Evolutionary conservation across 2,329 filamentous ascomycete genomes (phyloP).

Genomic region (Fusarium guadeloupense): DNA sequence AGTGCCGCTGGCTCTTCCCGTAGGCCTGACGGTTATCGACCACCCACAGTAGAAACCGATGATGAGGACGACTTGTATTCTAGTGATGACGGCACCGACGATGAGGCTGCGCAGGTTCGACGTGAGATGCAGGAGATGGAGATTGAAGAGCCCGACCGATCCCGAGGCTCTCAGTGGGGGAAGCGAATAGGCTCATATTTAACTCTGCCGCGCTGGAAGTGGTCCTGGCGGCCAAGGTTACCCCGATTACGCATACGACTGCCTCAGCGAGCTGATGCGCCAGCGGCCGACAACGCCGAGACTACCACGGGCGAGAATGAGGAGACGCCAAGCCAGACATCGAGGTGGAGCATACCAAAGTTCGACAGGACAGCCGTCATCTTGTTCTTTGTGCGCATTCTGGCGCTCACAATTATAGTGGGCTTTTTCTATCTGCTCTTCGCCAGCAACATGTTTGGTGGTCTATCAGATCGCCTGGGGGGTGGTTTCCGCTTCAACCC

Average conservation of each 20-base stretch:
- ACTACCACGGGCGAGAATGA: slow-evolving; percentile 40
- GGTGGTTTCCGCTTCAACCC: slow-evolving; percentile 80
- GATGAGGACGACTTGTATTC: slow-evolving; percentile 69
- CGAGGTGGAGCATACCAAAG: slow-evolving; percentile 46
- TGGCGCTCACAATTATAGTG: slow-evolving; percentile 79
- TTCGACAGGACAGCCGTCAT: slow-evolving; percentile 57
- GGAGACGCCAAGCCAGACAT: slow-evolving; percentile 40
- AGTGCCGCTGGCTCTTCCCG: slow-evolving; percentile 53
- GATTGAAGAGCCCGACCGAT: slow-evolving; percentile 72
- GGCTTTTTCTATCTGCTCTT: slow-evolving; percentile 86
- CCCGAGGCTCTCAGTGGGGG: slow-evolving; percentile 59
- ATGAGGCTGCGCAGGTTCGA: slow-evolving; percentile 73
- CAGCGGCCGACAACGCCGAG: slow-evolving; percentile 41
- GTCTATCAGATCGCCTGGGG: slow-evolving; percentile 68
- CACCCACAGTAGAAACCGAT: slow-evolving; percentile 82
- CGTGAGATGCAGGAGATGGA: slow-evolving; percentile 91
- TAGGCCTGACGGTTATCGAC: slow-evolving; percentile 70
- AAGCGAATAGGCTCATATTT: slow-evolving; percentile 65
- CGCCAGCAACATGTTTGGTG: slow-evolving; percentile 81
- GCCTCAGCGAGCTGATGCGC: slow-evolving; percentile 49
- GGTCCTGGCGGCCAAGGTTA: slow-evolving; percentile 63
- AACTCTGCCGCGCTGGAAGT: slow-evolving; percentile 64
- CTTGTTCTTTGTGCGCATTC: slow-evolving; percentile 75
- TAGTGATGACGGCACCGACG: slow-evolving; percentile 58
- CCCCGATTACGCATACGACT: slow-evolving; percentile 62